Conservation (phyloP, 1,284 basidiomycete species). For the Fereydounia khargensis region DNA sequence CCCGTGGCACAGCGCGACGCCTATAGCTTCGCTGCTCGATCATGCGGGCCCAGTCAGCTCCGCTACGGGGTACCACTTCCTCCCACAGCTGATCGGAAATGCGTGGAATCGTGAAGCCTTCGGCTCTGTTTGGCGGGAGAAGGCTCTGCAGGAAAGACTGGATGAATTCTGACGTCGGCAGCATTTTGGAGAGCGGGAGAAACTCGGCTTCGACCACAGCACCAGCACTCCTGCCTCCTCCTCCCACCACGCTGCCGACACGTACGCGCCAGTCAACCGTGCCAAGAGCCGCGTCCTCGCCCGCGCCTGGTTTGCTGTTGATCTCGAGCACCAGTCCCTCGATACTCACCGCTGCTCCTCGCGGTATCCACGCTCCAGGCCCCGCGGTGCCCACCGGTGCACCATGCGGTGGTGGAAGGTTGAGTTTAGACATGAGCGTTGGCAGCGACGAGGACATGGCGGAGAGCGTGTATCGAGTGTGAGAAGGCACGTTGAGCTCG, state of each 20-base stretch:
- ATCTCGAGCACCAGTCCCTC: conserved; percentile 40
- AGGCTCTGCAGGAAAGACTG: conserved; percentile 19
- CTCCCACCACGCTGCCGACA: conserved; percentile 33
- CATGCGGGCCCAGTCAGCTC: conserved; percentile 19
- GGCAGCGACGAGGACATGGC: conserved; percentile 30
- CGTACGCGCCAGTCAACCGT: conserved; percentile 28
- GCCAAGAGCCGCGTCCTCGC: conserved; percentile 4
- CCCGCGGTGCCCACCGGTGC: conserved; percentile 39
- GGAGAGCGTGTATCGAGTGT: conserved; percentile 28
- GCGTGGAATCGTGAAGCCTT: conserved; percentile 12
- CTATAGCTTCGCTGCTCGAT: conserved; percentile 4
- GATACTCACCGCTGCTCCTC: conserved; percentile 37
- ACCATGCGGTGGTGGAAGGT: conserved; percentile 40
- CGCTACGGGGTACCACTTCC: conserved; percentile 27
- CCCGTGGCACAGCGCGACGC: background rate
- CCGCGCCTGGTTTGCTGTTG: conserved; percentile 15
- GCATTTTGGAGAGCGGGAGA: conserved; percentile 13
- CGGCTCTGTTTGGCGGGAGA: conserved; percentile 11
- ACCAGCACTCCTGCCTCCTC: conserved; percentile 29
- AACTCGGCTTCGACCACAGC: conserved; percentile 37
- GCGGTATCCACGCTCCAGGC: conserved; percentile 45
- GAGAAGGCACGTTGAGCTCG: conserved; percentile 15
- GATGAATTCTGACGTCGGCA: conserved; percentile 25
- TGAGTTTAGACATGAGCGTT: conserved; percentile 21
- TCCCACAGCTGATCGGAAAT: conserved; percentile 36